Percentiles rank a stretch among this genome's conserved stretches.
Conservation (phyloP, 805 yeast genomes). For the Spathaspora passalidarum region DNA sequence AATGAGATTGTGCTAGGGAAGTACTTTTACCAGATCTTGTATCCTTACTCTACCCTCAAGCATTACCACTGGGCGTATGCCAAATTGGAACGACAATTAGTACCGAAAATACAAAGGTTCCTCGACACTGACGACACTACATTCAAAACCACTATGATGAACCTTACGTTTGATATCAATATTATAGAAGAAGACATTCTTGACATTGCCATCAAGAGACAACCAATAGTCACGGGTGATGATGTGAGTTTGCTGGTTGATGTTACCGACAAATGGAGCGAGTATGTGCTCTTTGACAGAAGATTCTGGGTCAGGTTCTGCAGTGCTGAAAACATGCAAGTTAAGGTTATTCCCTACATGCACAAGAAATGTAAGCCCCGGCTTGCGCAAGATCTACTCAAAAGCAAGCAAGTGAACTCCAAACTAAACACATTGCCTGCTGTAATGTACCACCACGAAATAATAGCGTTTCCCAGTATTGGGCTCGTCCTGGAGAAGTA, state of each 20-base stretch:
- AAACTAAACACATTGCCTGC: conserved; percentile 2
- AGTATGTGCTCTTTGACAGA: conserved; percentile 38
- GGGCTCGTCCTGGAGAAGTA: not conserved
- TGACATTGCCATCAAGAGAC: conserved; percentile 16
- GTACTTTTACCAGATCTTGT: conserved; percentile 23
- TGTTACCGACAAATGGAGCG: conserved; percentile 15
- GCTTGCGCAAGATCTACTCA: not conserved
- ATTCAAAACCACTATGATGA: conserved; percentile 18
- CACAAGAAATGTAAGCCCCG: conserved; percentile 9
- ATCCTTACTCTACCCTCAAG: conserved; percentile 28
- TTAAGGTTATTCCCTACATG: conserved; percentile 15
- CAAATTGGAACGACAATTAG: conserved; percentile 28
- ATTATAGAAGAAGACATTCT: conserved; percentile 2
- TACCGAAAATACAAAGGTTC: conserved; percentile 21
- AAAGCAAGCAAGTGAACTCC: not conserved
- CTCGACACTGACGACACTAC: conserved; percentile 1
- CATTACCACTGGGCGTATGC: conserved; percentile 41
- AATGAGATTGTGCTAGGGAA: conserved; percentile 23
- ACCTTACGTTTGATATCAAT: conserved; percentile 17
- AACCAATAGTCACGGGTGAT: conserved; percentile 15
- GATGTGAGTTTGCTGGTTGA: not conserved
- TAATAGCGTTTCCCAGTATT: conserved; percentile 15
- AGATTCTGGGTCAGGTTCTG: conserved; percentile 32
- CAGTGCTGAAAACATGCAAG: not conserved
- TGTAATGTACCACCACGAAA: conserved; percentile 3